phyloP scores from a whole-genome alignment of 2,329 filamentous ascomycete genomes.

The Exophiala sp. region DNA sequence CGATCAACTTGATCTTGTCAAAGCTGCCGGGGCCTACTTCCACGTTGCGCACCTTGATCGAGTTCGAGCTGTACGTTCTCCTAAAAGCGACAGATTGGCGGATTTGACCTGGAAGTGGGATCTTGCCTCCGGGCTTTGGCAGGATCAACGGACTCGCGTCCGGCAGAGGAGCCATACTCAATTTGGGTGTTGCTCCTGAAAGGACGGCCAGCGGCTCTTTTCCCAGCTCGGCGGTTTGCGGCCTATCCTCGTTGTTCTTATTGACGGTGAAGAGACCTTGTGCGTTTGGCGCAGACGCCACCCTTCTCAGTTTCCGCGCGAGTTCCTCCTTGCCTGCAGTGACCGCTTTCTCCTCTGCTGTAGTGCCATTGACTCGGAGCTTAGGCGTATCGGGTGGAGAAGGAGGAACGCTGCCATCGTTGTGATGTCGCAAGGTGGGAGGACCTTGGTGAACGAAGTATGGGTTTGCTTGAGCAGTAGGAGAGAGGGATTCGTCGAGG shows the following conservation, averaged over 20 bases:
- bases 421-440: slow-evolving; percentile 88
- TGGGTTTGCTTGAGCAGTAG: slow-evolving; percentile 90
- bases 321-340: slow-evolving; percentile 88
- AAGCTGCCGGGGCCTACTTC: slow-evolving; percentile 95
- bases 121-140: slow-evolving; percentile 51
- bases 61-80: slow-evolving; percentile 97
- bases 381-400: slow-evolving; percentile 88
- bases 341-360: slow-evolving; percentile 63
- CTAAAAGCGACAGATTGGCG: slow-evolving; percentile 71
- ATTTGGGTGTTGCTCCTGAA: slow-evolving; percentile 50
- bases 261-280: slow-evolving; percentile 75
- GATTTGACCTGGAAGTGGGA: slow-evolving; percentile 64
- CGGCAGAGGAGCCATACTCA: slow-evolving; percentile 52
- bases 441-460: slow-evolving; percentile 97
- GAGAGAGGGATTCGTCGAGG: slow-evolving; percentile 81
- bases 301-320: slow-evolving; percentile 84
- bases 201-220: slow-evolving; percentile 71
- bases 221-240: slow-evolving; percentile 78
- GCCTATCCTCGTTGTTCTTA: slow-evolving; percentile 61
- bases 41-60: slow-evolving; percentile 96
- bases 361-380: slow-evolving; percentile 67
- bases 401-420: slow-evolving; percentile 86
- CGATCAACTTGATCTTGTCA: slow-evolving; percentile 99
- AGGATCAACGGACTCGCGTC: slow-evolving; percentile 40
- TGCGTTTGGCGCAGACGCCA: slow-evolving; percentile 94